Percentiles rank a stretch among this genome's conserved stretches.
Conservation (phyloP, 805 yeast species). For the Zygoascus bituminiphila region DNA sequence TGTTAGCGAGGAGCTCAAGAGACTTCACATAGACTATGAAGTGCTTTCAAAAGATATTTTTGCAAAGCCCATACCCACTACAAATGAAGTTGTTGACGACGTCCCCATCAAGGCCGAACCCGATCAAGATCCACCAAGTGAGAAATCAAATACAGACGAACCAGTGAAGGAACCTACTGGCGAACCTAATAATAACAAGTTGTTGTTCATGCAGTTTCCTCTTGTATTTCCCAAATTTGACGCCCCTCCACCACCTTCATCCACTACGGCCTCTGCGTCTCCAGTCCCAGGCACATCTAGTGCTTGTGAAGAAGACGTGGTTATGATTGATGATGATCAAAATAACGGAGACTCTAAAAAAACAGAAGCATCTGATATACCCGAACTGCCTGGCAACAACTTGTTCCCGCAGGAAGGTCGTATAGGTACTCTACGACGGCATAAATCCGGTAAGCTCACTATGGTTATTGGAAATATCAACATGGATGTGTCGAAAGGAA, state of each 20-base stretch:
- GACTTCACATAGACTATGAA: background rate
- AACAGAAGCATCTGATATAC: background rate
- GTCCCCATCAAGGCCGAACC: constrained; percentile 14
- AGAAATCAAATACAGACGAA: background rate
- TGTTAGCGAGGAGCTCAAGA: background rate
- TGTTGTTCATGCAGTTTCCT: constrained; percentile 43
- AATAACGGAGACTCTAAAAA: constrained; percentile 2
- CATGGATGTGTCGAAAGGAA: constrained; percentile 66
- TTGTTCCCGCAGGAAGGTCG: constrained; percentile 39
- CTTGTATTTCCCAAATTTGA: constrained; percentile 36
- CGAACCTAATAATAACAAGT: constrained; percentile 17
- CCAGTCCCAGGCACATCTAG: background rate
- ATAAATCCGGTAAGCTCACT: constrained; percentile 75
- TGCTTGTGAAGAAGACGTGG: constrained; percentile 13
- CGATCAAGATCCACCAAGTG: background rate
- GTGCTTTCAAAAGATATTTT: background rate
- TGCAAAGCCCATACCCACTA: background rate
- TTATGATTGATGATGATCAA: constrained; percentile 8
- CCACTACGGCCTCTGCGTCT: background rate
- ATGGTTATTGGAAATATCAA: constrained; percentile 63
- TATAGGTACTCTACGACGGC: constrained; percentile 67
- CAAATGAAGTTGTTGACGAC: background rate
- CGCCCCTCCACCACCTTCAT: background rate
- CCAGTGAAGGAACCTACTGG: constrained; percentile 1
- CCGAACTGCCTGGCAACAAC: background rate